Base-by-base conservation (phyloP, 805 yeast genomes). In the Tetrapisispora pingtungensis region DNA sequence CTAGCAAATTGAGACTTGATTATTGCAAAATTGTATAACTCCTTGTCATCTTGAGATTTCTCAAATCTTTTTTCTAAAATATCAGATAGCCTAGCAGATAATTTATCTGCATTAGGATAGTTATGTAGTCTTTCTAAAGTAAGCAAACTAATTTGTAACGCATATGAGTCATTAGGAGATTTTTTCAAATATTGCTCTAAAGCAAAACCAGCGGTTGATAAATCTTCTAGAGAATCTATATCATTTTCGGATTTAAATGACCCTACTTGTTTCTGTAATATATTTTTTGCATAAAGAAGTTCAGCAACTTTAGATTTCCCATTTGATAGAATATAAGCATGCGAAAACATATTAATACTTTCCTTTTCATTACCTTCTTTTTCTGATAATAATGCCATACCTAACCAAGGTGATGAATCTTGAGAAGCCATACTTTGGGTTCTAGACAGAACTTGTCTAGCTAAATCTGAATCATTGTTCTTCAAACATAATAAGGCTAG, bases 361-460 rank as follows among this genome's bases (percentile, higher is more conserved):
- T 67, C 69, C 1, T 59, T 62, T 0, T 35, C 34, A 40, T 80
- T 72, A 2, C 83, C 85, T 12, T 57, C 52, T 0, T 70, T 74
- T 44, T 75, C 73, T 7, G 72, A 65, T 0, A 76, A 69, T 31
- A 90, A 57, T 0, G 96, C 97, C 55, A 81, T 79, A 1, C 96
- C 96, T 28, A 84, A 59, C 97, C 97, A 93, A 0, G 96, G 76
- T 6, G 69, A 69, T 0, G 84, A 70, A 42, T 72, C 73, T 43
- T 80, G 83, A 3, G 98, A 97, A 2, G 89, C 81, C 12, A 86
- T 67, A 18, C 95, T 78, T 53, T 84, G 90, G 0, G 93, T 82
- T 49, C 86, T 74, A 33, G 71, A 66, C 47, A 84, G 78, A 0
- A 94, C 80, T 48, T 81, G 80, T 36, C 72, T 71, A 0, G 97